Base-by-base conservation (phyloP, 2,329 filamentous ascomycete species). In the Arthrobotrys entomopaga region DNA sequence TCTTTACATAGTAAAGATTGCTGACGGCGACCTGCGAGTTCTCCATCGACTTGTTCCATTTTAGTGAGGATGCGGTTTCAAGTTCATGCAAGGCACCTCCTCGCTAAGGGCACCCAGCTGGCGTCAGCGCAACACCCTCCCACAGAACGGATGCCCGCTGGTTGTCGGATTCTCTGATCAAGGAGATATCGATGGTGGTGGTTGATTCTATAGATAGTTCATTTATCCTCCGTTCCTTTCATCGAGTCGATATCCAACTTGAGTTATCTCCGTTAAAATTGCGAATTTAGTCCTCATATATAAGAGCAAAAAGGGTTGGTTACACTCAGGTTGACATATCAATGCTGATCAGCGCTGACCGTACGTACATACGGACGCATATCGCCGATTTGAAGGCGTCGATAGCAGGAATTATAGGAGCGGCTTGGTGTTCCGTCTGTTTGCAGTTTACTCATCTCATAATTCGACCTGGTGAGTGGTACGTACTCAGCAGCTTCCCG, bases 31-130 rank as follows among this genome's bases (percentile, higher is more conserved):
- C 52, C 52, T 40, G 13, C 26, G 52, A 22, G 15, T 46, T 61
- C 65, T 70, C 65, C 65, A 58, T 63, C 65, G 65, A 70, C 57
- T 42, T 70, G 65, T 63, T 63, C 65, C 57, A 56, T 70, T 70
- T 63, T 57, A 50, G 65, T 58, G 65, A 57, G 3, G 65, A 70
- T 63, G 50, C 22, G 50, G 65, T 70, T 70, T 70, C 65, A 70
- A 19, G 20, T 69, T 69, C 49, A 69, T 69, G 65, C 56, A 60
- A 59, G 54, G 64, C 34, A 60, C 54, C 29, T 34, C 58, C 58
- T 40, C 63, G 52, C 65, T 63, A 63, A 70, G 54, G 40, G 43
- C 42, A 54, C 49, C 38, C 46, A 24, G 38, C 22, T 19, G 19
- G 8, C 43, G 60, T 56, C 20, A 56, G 40, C 38, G 48, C 15